phyloP scores from a whole-genome alignment of 2,329 filamentous ascomycete species.

The Penicillium paneum region DNA sequence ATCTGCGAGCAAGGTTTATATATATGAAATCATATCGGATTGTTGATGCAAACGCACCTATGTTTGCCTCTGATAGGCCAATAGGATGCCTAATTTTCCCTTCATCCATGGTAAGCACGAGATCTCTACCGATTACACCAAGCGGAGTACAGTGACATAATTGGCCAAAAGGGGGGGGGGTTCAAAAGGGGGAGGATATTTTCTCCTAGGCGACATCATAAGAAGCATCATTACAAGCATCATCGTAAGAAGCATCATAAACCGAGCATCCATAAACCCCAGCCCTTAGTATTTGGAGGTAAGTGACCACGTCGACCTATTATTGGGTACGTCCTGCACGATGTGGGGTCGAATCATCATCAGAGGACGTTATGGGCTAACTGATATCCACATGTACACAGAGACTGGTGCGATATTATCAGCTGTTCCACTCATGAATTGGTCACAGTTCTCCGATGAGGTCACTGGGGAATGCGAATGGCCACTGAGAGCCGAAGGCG shows the following conservation, averaged over 20 bases:
- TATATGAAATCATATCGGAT: slow-evolving; percentile 21
- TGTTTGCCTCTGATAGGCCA: slow-evolving; percentile 11
- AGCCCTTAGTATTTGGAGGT: background rate
- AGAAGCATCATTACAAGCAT: slow-evolving; percentile 21
- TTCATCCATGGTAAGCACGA: slow-evolving; percentile 7
- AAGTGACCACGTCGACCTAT: background rate
- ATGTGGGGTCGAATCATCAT: slow-evolving; percentile 10
- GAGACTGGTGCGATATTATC: slow-evolving; percentile 16
- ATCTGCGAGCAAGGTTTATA: slow-evolving; percentile 9
- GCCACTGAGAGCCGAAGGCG: slow-evolving; percentile 6
- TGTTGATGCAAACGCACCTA: slow-evolving; percentile 13
- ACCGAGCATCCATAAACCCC: background rate
- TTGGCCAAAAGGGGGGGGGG: slow-evolving; percentile 17
- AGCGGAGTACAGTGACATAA: slow-evolving; percentile 22
- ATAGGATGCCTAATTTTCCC: slow-evolving; percentile 7
- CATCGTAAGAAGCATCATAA: slow-evolving; percentile 12
- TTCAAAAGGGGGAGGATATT: background rate
- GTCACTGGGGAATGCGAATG: slow-evolving; percentile 25
- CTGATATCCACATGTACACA: slow-evolving; percentile 13
- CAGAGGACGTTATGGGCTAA: slow-evolving; percentile 10
- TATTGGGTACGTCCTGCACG: background rate
- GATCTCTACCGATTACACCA: slow-evolving; percentile 9
- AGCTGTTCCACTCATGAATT: slow-evolving; percentile 10
- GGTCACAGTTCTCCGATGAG: slow-evolving; percentile 17
- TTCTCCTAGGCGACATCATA: slow-evolving; percentile 19